Evolutionary conservation across 305 asterid genomes (phyloP), one percentile per base, ranked within the genome.

Genomic region (Coffea humblotiana): DNA sequence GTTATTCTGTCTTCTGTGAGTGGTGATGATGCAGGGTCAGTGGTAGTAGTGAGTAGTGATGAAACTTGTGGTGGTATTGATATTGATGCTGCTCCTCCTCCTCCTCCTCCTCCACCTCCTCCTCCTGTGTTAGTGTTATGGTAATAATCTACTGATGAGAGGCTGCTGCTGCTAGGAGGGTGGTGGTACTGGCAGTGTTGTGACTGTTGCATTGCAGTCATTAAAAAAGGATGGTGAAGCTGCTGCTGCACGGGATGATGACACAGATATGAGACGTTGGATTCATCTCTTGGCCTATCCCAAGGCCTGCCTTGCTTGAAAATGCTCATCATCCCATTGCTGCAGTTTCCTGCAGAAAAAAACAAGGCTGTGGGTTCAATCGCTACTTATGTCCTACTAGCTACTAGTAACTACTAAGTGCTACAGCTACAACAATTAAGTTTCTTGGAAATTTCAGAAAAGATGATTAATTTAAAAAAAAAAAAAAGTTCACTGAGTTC

Each of bases 261-360:
- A 51, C 40, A 37, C 43, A 37, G 51, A 78, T 79, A 67, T 23
- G 84, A 73, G 27, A 56, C 19, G 76, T 76, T 76, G 65, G 81
- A 54, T 64, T 87, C 79, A 72, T 78, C 74, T 61, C 45, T 79
- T 76, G 88, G 83, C 78, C 73, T 83, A 25, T 84, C 89, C 94
- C 92, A 90, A 66, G 79, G 75, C 76, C 76, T 87, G 61, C 71
- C 81, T 80, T 84, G 85, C 75, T 83, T 89, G 72, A 86, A 84
- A 79, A 88, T 86, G 82, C 69, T 85, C 90, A 87, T 89, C 86
- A 89, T 82, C 77, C 92, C 91, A 83, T 83, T 86, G 58, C 81
- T 78, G 61, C 85, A 85, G 8, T 82, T 82, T 45, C 96, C 98
- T 93, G 90, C 80, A 70, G 18, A 60, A 56, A 77, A 47, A 40